These are phyloP conservation scores for Thinopyrum elongatum DNA, from an alignment of 176 grass and related monocot species.

Conservation along the genomic window DNA sequence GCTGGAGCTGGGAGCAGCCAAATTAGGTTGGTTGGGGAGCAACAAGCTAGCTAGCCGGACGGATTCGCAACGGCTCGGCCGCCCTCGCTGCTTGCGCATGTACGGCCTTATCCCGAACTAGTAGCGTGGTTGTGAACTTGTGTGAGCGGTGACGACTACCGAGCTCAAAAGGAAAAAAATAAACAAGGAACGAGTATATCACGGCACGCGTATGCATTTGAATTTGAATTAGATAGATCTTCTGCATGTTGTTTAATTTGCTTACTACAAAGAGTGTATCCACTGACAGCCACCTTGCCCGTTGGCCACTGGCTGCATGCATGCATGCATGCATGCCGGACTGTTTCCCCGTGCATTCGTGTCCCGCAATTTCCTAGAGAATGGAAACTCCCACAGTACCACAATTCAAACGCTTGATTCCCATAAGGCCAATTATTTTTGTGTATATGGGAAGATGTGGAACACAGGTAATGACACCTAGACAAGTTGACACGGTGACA, in stretches of 20 bases:
- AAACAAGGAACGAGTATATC: too few species aligned
- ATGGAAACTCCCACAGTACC: not conserved
- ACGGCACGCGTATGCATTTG: too few species aligned
- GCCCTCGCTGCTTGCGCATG: too few species aligned
- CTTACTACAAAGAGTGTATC: too few species aligned
- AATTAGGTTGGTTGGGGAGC: slow-evolving; percentile 32
- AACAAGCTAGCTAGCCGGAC: not conserved
- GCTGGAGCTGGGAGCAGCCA: not conserved
- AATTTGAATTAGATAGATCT: too few species aligned
- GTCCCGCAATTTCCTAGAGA: not conserved
- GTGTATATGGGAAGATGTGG: not conserved
- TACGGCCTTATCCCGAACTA: not conserved
- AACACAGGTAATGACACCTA: not conserved
- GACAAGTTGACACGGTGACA: not conserved
- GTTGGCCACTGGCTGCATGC: not conserved
- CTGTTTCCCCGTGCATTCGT: not conserved
- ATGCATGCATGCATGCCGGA: not conserved
- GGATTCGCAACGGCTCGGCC: not conserved
- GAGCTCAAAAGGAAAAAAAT: not conserved
- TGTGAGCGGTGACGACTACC: not conserved
- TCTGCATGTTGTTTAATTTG: too few species aligned
- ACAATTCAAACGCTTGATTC: not conserved
- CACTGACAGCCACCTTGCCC: too few species aligned
- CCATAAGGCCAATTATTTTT: not conserved
- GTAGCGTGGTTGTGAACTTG: not conserved